These are phyloP conservation scores for Triangularia setosa DNA, from an alignment of 2,329 filamentous ascomycete genomes.

Conservation along the genomic window DNA sequence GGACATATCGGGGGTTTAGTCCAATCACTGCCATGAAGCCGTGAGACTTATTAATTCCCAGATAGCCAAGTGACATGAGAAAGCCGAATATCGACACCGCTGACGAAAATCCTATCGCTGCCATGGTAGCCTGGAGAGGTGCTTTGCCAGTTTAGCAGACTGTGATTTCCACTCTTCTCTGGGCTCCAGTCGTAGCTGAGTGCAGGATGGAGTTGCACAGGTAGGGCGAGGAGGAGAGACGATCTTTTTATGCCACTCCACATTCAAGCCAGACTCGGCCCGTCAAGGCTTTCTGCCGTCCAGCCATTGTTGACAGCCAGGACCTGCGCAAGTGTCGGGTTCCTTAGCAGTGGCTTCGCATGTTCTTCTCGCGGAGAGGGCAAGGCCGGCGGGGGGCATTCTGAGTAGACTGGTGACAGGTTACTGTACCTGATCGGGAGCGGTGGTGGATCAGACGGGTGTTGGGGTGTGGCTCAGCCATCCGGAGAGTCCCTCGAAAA, in stretches of 20 bases:
- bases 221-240: neutral
- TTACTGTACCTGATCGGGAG: conserved; percentile 13
- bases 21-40: neutral
- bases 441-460: conserved; percentile 6
- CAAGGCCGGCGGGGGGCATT: conserved; percentile 6
- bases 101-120: neutral
- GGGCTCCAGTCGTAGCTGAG: neutral
- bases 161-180: neutral
- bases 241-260: neutral
- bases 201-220: neutral
- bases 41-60: neutral
- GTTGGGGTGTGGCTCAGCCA: conserved; percentile 19
- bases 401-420: neutral
- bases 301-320: neutral
- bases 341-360: neutral
- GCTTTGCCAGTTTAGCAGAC: neutral
- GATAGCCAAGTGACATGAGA: neutral
- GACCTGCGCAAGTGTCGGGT: neutral
- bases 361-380: conserved; percentile 8
- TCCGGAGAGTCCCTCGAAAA: conserved; percentile 8
- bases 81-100: neutral
- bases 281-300: neutral
- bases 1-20: neutral
- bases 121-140: neutral
- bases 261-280: neutral